phyloP scores from a whole-genome alignment of 2,329 filamentous ascomycete species.

The Trichophyton schoenleinii region DNA sequence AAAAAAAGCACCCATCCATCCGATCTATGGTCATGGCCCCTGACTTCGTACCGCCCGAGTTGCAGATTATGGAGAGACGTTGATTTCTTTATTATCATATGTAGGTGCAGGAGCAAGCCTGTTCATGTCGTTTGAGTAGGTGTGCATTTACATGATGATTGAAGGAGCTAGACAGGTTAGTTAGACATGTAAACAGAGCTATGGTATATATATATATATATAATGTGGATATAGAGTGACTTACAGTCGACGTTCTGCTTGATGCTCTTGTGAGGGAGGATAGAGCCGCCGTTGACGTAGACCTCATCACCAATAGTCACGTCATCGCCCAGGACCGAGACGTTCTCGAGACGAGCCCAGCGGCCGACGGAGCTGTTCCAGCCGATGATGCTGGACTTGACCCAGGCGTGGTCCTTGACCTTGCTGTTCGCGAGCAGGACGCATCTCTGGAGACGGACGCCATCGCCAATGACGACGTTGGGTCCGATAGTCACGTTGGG shows the following conservation, averaged over 20 bases:
- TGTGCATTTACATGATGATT: conserved; percentile 35
- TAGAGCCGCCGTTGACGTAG: conserved; percentile 92
- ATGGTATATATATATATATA: not conserved
- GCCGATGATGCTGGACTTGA: conserved; percentile 96
- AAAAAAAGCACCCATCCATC: conserved; percentile 1
- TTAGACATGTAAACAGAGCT: not conserved
- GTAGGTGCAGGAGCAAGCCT: not conserved
- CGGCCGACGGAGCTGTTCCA: conserved; percentile 95
- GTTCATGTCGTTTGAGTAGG: not conserved
- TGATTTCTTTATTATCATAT: not conserved
- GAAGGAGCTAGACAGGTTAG: conserved; percentile 28
- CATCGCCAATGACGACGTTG: conserved; percentile 82
- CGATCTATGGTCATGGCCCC: conserved; percentile 4
- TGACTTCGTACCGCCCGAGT: not conserved
- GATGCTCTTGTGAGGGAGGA: conserved; percentile 96
- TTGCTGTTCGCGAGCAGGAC: conserved; percentile 81
- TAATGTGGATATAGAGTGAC: conserved; percentile 16
- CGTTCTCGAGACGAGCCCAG: conserved; percentile 95
- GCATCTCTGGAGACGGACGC: conserved; percentile 84
- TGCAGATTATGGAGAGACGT: not conserved
- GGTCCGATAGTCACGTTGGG: conserved; percentile 95
- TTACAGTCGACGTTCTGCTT: conserved; percentile 87
- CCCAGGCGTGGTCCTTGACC: conserved; percentile 97
- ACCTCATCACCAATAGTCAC: conserved; percentile 97
- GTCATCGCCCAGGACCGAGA: conserved; percentile 94